phyloP scores from a whole-genome alignment of 192 early-diverging fungal species.

The Pilaira anomala region DNA sequence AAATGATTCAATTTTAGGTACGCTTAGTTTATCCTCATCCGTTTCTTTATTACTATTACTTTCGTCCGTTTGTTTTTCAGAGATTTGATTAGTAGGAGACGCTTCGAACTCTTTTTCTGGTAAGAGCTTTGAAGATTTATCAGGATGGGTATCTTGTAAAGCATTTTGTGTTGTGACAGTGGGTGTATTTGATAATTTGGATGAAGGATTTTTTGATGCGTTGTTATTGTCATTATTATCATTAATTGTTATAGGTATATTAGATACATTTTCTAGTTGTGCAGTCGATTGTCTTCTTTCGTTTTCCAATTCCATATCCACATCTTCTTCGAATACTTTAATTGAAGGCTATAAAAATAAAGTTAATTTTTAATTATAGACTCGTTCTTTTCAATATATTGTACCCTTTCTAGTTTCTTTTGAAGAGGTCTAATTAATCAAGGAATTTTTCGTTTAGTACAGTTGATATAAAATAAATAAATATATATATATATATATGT shows the following conservation, averaged over 20 bases:
- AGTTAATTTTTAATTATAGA: neutral
- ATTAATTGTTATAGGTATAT: neutral
- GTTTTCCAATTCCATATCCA: conserved; percentile 60
- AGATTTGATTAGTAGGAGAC: neutral
- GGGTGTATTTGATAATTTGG: neutral
- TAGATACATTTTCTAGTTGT: neutral
- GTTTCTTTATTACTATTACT: no score
- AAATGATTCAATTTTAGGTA: conserved; percentile 22
- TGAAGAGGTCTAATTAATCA: neutral
- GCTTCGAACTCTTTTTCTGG: neutral
- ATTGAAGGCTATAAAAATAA: conserved; percentile 55
- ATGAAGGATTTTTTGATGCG: neutral
- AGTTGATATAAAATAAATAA: neutral
- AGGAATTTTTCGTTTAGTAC: neutral
- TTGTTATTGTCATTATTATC: neutral
- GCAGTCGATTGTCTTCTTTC: conserved; percentile 10
- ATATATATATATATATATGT: neutral
- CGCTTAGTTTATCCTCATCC: neutral
- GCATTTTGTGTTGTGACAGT: no score
- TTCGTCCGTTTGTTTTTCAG: neutral
- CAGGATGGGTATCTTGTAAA: neutral
- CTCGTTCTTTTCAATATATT: conserved; percentile 2
- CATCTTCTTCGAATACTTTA: conserved; percentile 68
- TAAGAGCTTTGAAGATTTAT: conserved; percentile 11
- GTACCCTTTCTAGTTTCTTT: conserved; percentile 14